Evolutionary conservation across 208 protist species (phyloP), one percentile per base, ranked within the genome.

Genomic region (Trypanosoma cruzi): DNA sequence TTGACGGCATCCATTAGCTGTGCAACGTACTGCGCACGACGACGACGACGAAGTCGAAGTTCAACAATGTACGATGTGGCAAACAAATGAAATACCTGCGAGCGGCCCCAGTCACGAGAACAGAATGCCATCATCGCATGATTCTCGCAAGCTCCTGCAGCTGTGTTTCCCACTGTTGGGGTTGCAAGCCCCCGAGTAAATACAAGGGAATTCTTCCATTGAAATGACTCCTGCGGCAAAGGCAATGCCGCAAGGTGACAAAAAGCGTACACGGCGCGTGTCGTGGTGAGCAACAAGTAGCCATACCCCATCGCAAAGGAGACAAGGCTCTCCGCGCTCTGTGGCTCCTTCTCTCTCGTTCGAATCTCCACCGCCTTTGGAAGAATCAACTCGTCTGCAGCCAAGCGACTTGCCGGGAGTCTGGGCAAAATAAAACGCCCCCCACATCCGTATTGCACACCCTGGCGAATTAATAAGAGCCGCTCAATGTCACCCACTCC

Each of bases 201-300:
- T 22, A 73, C 42, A 22, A 73, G 68, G 24, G 48, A n/a, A 44
- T 68, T 64, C n/a, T 70, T 68, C 75, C 75, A 75, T 14, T 68
- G 60, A 32, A 16, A 5, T 48, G 55, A 54, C 42, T 3, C 55
- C 61, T 73, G 70, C 56, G 60, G 68, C 28, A 85, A 36, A 40
- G 80, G 76, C 24, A 80, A 22, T 37, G 61, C 73, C 14, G 80
- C 77, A 8, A 80, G 56, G 48, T 85, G 80, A 32, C 71, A 80
- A 49, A 85, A 60, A 11, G 69, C 76, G 48, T 74, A 82, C 10
- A 85, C 68, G 14, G 65, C 68, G 26, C 58, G 55, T 44, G 75
- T 82, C 4, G 80, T 82, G 20, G 76, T 76, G 31, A 79, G 20
- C 13, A 71, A 24, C 52, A 82, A n/a, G 52, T 85, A 72, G 53